Base-by-base conservation (phyloP, 208 protist genomes). In the Leishmania mexicana region DNA sequence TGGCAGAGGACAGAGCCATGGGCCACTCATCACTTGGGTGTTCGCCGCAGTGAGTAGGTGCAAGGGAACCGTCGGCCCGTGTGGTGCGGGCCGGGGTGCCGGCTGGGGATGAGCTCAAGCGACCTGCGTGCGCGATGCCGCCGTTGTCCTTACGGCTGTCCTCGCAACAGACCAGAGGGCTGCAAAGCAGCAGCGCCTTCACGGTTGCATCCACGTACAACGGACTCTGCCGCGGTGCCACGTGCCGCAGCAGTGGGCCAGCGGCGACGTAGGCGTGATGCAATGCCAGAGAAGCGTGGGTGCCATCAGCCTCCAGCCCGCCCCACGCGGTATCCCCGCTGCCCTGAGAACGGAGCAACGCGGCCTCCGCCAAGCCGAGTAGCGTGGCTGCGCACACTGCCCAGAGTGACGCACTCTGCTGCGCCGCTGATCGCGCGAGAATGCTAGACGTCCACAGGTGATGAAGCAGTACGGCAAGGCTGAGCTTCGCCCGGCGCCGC, bases 1-100 rank as follows among this genome's bases (percentile, higher is more conserved):
- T 42, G 13, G 81, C 74, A 38, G 81, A 84, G 42, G 81, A 84
- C n/a, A 84, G 75, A 53, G 70, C 5, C 81, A 84, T 77, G n/a
- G 80, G 80, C 80, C 80, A 83, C 49, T 58, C 64, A 17, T 31
- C 45, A 11, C 11, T 49, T n/a, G 38, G 7, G 51, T 76, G n/a
- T 53, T 77, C 47, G 58, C 62, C 42, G 31, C 15, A 21, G 47
- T 60, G 17, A 17, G 53, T 54, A 47, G 42, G 28, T 31, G 71
- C 47, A 38, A 17, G 10, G 24, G 42, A 31, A 47, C 6, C n/a
- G 31, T 40, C 42, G 15, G 71, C 24, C 67, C 38, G 17, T 47
- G 21, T 15, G 38, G 67, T n/a, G 17, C 19, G 5, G 40, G 38
- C 31, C 17, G 67, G 38, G 15, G 67, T 47, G 67, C 7, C 42